Base-by-base conservation (phyloP, 805 yeast genomes). In the Candida glaebosa region DNA sequence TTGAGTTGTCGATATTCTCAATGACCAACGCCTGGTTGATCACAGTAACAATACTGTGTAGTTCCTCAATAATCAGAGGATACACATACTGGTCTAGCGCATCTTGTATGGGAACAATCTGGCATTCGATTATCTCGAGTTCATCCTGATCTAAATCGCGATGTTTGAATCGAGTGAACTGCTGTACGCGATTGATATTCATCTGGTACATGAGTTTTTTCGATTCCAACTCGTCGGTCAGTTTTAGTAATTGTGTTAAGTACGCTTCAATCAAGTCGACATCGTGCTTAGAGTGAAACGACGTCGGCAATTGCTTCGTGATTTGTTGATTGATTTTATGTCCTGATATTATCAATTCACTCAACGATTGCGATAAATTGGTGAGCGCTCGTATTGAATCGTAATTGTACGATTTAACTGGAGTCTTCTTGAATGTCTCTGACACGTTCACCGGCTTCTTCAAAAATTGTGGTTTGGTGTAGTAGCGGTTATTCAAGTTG, bases 331-430 rank as follows among this genome's bases (percentile, higher is more conserved):
- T 37, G 1, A 61, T 40, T 16, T 41, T 47, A n/a, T 22, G 28
- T 42, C 66, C 67, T 26, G 65, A 44, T 2, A 30, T 12, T 4
- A 40, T 25, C 31, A 69, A 55, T 38, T 69, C 75, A 19, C 54
- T 55, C 2, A 58, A 40, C 1, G 68, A 56, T 17, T 47, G 46
- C 12, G 49, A 39, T n/a, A 63, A 42, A 32, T 53, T 58, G 34
- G 49, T 50, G 7, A 63, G 38, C 1, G 62, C 48, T 33, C 71
- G 40, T n/a, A 64, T 54, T 6, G 53, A 36, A 39, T 64, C 69
- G 41, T 61, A 61, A 3, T 55, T 45, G 41, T 65, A 65, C 3
- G 67, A 58, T 2, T 32, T 15, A 3, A 31, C 7, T 9, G 36
- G 16, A 5, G 17, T 18, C n/a, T 15, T 24, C 15, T 28, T 28